phyloP scores from a whole-genome alignment of 192 early-diverging fungal species.

The Coemansia sp. region DNA sequence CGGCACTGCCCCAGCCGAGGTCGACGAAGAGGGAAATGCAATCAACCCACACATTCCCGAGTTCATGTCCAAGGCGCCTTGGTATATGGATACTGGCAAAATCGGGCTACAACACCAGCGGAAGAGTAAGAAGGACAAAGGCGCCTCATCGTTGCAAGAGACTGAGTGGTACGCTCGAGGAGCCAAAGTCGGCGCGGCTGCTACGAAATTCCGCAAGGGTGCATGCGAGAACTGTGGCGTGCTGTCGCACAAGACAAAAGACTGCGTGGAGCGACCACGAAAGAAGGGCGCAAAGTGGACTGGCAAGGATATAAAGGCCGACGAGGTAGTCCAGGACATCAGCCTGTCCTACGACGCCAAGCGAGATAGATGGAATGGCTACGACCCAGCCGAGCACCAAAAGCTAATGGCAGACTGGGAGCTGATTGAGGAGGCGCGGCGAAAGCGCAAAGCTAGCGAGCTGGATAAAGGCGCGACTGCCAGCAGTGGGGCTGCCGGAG shows the following conservation, averaged over 20 bases:
- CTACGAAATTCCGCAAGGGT: constrained; percentile 90
- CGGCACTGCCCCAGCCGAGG: constrained; percentile 80
- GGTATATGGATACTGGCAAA: constrained; percentile 81
- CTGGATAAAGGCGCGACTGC: constrained; percentile 57
- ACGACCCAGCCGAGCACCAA: constrained; percentile 83
- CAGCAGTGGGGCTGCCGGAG: not conserved
- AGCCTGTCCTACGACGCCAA: constrained; percentile 91
- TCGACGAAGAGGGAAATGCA: constrained; percentile 83
- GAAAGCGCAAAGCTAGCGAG: constrained; percentile 72
- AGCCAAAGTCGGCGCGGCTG: constrained; percentile 60
- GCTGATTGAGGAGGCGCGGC: constrained; percentile 80
- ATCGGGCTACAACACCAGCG: constrained; percentile 88
- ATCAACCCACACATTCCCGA: constrained; percentile 99
- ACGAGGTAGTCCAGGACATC: constrained; percentile 78
- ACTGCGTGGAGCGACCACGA: constrained; percentile 91
- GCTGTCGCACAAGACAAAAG: constrained; percentile 87
- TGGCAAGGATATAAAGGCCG: constrained; percentile 72
- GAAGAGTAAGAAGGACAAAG: constrained; percentile 1
- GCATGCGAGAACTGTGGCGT: constrained; percentile 99
- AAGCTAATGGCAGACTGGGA: constrained; percentile 74
- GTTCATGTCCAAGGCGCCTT: constrained; percentile 94
- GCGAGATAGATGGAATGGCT: constrained; percentile 97
- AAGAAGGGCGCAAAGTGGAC: constrained; percentile 89
- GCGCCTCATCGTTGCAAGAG: constrained; percentile 1
- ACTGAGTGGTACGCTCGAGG: constrained; percentile 39